phyloP scores from a whole-genome alignment of 306 rosid species.

The Gastrolobium villosum region DNA sequence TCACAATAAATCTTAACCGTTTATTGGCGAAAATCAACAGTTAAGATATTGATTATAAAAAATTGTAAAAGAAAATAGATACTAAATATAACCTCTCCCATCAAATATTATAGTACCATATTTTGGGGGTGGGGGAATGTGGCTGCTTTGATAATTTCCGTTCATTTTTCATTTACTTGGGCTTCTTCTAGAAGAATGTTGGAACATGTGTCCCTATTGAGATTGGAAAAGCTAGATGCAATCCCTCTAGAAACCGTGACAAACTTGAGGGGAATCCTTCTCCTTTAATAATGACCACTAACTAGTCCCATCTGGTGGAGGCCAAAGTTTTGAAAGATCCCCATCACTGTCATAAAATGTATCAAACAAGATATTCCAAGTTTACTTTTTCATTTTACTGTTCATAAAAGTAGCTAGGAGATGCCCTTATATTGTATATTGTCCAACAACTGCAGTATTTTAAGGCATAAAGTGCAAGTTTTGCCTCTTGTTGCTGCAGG shows the following conservation, averaged over 20 bases:
- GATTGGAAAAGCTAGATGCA: conserved; percentile 1
- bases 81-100: too few relatives aligned
- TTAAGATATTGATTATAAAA: too few relatives aligned
- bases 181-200: conserved; percentile 48
- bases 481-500: neutral
- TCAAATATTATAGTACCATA: too few relatives aligned
- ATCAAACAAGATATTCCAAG: conserved; percentile 27
- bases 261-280: conserved; percentile 38
- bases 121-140: too few relatives aligned
- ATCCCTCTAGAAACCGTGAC: conserved; percentile 58
- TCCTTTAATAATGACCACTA: conserved; percentile 17
- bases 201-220: conserved; percentile 28
- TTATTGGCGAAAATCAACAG: too few relatives aligned
- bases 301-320: conserved; percentile 27
- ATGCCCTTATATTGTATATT: conserved; percentile 16
- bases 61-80: too few relatives aligned
- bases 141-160: neutral
- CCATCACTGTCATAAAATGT: conserved; percentile 35
- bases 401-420: neutral
- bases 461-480: neutral
- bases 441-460: conserved; percentile 12
- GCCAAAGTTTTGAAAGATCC: conserved; percentile 38
- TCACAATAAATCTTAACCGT: too few relatives aligned
- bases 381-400: conserved; percentile 24
- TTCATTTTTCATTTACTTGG: neutral